Evolutionary conservation across 139 green algal genomes (phyloP).

Genomic region (Asterochloris erici): DNA sequence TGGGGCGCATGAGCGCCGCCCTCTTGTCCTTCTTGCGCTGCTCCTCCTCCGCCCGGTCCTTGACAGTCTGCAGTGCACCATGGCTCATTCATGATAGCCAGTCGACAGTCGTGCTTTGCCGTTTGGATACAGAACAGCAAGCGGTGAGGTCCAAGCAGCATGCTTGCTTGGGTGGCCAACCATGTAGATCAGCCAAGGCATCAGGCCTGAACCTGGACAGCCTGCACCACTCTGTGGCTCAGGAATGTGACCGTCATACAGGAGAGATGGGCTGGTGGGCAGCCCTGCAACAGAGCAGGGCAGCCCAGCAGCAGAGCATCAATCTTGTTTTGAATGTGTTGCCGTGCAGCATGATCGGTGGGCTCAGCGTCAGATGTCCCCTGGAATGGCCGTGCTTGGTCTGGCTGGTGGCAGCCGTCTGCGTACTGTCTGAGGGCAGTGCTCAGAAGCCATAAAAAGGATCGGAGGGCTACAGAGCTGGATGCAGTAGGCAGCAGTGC

Average conservation of each 20-base stretch:
- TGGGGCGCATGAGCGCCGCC: constrained; percentile 2
- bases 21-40: constrained; percentile 15
- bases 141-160: background rate
- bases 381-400: too few species aligned
- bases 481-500: too few species aligned
- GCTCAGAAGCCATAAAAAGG: too few species aligned
- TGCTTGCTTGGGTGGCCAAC: background rate
- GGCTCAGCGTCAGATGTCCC: too few species aligned
- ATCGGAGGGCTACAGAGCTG: too few species aligned
- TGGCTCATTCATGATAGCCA: background rate
- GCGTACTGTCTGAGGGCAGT: too few species aligned
- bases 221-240: background rate
- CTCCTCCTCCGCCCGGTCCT: constrained; percentile 15
- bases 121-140: background rate
- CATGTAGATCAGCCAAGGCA: background rate
- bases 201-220: background rate
- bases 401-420: too few species aligned
- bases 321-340: too few species aligned
- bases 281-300: too few species aligned
- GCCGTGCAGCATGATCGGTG: too few species aligned
- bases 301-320: too few species aligned
- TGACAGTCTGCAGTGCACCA: constrained; percentile 1
- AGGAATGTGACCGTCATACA: background rate
- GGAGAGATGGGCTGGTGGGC: too few species aligned
- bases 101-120: background rate